Conservation (phyloP, 2,329 filamentous ascomycete species). For the Colletotrichum zoysiae region DNA sequence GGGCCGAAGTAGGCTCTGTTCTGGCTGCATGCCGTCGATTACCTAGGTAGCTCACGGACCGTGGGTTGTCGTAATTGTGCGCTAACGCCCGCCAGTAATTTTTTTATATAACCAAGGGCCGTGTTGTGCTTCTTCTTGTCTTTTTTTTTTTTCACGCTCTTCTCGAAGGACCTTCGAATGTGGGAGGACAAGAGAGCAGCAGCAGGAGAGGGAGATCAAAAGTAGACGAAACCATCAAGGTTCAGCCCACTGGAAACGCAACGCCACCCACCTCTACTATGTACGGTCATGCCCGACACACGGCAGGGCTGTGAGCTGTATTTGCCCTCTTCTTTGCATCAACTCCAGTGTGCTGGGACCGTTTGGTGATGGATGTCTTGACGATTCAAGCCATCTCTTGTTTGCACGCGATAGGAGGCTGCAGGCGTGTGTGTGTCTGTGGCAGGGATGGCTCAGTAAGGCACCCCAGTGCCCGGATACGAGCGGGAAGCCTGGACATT, state of each 20-base stretch:
- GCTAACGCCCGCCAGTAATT: background rate
- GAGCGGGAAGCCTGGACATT: constrained; percentile 1
- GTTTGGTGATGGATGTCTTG: background rate
- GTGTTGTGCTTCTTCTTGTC: background rate
- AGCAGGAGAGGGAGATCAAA: background rate
- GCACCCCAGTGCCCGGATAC: constrained; percentile 27
- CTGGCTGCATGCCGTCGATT: background rate
- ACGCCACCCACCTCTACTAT: background rate
- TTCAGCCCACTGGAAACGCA: constrained; percentile 23
- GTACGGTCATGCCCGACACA: constrained; percentile 15
- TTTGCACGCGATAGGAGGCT: background rate
- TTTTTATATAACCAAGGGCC: background rate
- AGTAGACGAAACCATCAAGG: constrained; percentile 8
- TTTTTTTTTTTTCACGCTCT: background rate
- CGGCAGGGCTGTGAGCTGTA: constrained; percentile 18
- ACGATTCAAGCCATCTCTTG: background rate
- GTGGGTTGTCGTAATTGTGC: constrained; percentile 15
- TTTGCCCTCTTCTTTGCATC: background rate
- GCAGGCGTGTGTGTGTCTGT: background rate
- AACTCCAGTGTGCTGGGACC: background rate
- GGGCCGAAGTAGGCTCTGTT: background rate
- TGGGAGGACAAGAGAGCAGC: no score
- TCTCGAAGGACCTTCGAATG: constrained; percentile 22
- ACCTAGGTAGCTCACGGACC: background rate
- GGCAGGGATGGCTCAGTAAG: background rate